Evolutionary conservation across 2,329 filamentous ascomycete genomes (phyloP).

Genomic region (Rutstroemia sp.): DNA sequence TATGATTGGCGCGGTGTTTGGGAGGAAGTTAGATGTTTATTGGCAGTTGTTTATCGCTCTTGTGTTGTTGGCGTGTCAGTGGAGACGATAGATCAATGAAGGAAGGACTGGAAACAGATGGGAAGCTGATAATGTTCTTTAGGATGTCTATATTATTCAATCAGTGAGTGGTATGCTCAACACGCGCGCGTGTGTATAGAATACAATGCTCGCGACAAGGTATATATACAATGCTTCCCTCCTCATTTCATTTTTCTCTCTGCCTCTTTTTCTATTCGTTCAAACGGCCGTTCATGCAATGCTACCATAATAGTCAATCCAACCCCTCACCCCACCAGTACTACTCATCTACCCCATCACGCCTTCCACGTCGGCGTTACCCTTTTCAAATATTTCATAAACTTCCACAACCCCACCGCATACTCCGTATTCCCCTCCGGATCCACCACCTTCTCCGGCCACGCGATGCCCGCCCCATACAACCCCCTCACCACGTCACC

Average conservation of each 20-base stretch:
- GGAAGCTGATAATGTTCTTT: too few species aligned
- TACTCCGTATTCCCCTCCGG: conserved; percentile 53
- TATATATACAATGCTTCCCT: background rate
- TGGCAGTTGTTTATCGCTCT: too few species aligned
- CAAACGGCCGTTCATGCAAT: too few species aligned
- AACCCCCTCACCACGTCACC: conserved; percentile 41
- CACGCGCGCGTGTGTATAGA: too few species aligned
- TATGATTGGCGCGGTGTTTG: too few species aligned
- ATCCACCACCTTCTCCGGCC: conserved; percentile 52
- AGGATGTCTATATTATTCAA: too few species aligned
- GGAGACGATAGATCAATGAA: too few species aligned
- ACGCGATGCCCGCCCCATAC: conserved; percentile 57
- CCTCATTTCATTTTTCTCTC: background rate
- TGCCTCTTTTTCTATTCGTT: background rate
- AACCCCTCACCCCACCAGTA: too few species aligned
- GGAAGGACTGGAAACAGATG: too few species aligned
- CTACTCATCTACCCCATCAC: background rate
- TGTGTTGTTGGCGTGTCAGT: too few species aligned
- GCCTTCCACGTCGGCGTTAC: conserved; percentile 43
- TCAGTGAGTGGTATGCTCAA: too few species aligned
- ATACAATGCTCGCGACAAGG: background rate
- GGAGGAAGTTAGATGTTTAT: too few species aligned
- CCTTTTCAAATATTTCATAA: conserved; percentile 54
- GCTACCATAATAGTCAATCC: background rate
- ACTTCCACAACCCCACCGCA: conserved; percentile 58